phyloP scores from a whole-genome alignment of 768 basidiomycete genomes.

The Amanita brunnescens region DNA sequence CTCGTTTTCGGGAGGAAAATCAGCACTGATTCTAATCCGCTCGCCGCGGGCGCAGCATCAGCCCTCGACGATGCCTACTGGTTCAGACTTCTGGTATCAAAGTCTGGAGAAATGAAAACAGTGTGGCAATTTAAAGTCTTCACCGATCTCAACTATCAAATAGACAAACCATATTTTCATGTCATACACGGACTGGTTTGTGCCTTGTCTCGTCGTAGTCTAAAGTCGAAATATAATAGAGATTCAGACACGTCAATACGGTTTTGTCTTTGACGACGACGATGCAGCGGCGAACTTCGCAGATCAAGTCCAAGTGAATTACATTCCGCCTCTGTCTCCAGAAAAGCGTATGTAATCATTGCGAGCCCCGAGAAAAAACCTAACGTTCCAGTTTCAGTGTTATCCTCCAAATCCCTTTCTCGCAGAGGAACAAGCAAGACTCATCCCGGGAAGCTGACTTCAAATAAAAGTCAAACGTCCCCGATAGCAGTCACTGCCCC shows the following conservation, averaged over 20 bases:
- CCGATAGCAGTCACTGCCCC: slow-evolving; percentile 52
- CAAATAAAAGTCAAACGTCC: slow-evolving; percentile 8
- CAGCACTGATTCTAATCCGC: slow-evolving; percentile 19
- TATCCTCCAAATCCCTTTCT: not conserved
- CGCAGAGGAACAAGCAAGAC: not conserved
- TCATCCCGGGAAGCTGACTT: not conserved
- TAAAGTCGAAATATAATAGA: slow-evolving; percentile 42
- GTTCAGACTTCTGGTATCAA: slow-evolving; percentile 57
- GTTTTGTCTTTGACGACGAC: slow-evolving; percentile 43
- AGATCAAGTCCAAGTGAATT: slow-evolving; percentile 26
- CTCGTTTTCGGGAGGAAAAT: slow-evolving; percentile 44
- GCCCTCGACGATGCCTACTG: slow-evolving; percentile 27
- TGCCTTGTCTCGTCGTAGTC: slow-evolving; percentile 11
- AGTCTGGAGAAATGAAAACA: slow-evolving; percentile 36
- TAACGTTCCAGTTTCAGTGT: not conserved
- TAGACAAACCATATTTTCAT: slow-evolving; percentile 90
- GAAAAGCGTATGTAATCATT: slow-evolving; percentile 18
- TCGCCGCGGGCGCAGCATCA: not conserved
- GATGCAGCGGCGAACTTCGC: slow-evolving; percentile 35
- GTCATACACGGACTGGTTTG: slow-evolving; percentile 79
- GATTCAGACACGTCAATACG: slow-evolving; percentile 43
- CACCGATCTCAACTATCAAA: slow-evolving; percentile 55
- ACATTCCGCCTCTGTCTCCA: slow-evolving; percentile 9
- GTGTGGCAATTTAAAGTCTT: slow-evolving; percentile 66
- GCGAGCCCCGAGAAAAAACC: slow-evolving; percentile 3